Evolutionary conservation across 192 early-diverging fungal genomes (phyloP).

Genomic region (Coemansia sp.): DNA sequence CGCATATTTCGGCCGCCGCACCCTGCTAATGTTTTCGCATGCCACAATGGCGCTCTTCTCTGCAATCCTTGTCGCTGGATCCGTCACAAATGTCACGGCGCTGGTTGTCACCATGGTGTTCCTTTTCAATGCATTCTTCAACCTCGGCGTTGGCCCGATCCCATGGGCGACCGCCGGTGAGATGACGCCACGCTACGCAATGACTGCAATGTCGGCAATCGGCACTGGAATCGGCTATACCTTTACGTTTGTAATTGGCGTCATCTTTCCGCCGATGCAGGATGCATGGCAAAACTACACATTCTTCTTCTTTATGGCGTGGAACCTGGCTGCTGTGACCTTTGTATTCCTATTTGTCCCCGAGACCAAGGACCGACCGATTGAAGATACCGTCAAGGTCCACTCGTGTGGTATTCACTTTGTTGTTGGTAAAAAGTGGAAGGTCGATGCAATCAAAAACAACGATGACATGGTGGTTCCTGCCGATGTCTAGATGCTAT

Average conservation of each 20-base stretch:
- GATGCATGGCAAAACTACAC: slow-evolving; percentile 52
- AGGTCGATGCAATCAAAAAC: slow-evolving; percentile 30
- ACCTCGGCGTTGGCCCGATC: slow-evolving; percentile 77
- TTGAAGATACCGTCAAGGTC: slow-evolving; percentile 62
- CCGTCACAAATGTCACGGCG: slow-evolving; percentile 54
- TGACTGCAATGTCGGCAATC: slow-evolving; percentile 67
- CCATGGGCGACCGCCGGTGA: slow-evolving; percentile 82
- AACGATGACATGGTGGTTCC: slow-evolving; percentile 8
- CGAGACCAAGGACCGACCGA: slow-evolving; percentile 77
- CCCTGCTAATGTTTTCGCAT: slow-evolving; percentile 68
- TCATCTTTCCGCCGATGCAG: slow-evolving; percentile 63
- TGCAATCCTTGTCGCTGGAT: slow-evolving; percentile 64
- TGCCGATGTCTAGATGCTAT: background rate
- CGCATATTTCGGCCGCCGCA: slow-evolving; percentile 69
- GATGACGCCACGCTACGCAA: slow-evolving; percentile 72
- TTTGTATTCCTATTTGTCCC: slow-evolving; percentile 75
- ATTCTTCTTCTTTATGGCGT: slow-evolving; percentile 70
- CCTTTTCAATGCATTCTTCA: slow-evolving; percentile 75
- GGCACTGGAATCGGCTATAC: slow-evolving; percentile 77
- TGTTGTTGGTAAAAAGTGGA: slow-evolving; percentile 52
- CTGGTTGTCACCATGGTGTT: slow-evolving; percentile 69
- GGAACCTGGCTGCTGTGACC: slow-evolving; percentile 64
- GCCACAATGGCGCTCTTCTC: slow-evolving; percentile 64
- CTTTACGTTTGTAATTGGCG: slow-evolving; percentile 62
- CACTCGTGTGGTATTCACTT: slow-evolving; percentile 52